Percentiles rank a stretch among this genome's conserved stretches.
Evolutionary conservation across 345 rosid species (phyloP).

Genomic region (Gossypium mustelinum): DNA sequence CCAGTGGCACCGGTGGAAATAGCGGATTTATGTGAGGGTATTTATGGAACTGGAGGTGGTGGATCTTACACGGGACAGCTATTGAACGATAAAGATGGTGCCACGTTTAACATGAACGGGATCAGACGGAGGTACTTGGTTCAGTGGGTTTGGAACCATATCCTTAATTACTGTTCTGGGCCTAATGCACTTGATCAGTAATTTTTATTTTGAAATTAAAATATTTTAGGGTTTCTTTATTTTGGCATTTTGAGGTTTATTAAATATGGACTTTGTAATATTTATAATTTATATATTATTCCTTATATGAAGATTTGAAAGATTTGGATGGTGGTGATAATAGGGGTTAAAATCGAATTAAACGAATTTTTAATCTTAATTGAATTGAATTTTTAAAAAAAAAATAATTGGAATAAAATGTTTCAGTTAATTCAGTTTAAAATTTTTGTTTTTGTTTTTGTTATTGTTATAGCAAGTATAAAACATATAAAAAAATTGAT

Average conservation of each 20-base stretch:
- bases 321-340: too few species aligned
- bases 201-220: background rate
- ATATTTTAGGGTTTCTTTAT: background rate
- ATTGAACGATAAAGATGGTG: slow-evolving; percentile 54
- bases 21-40: slow-evolving; percentile 94
- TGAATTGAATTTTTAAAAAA: too few species aligned
- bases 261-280: too few species aligned
- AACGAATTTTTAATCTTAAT: too few species aligned
- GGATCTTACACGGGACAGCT: slow-evolving; percentile 93
- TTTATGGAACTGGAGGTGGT: slow-evolving; percentile 94
- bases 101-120: slow-evolving; percentile 86
- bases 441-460: too few species aligned
- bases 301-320: too few species aligned
- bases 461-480: too few species aligned
- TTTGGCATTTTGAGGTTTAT: slow-evolving; percentile 22
- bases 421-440: too few species aligned
- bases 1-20: slow-evolving; percentile 89
- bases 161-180: slow-evolving; percentile 78
- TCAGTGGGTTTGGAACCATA: slow-evolving; percentile 28
- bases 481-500: too few species aligned
- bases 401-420: too few species aligned
- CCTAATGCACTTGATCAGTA: slow-evolving; percentile 88
- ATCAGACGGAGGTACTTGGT: slow-evolving; percentile 71
- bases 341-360: too few species aligned
- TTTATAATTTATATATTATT: too few species aligned